These are phyloP conservation scores for Euphorbia pulcherrima DNA, from an alignment of 345 rosid species.

Conservation along the genomic window DNA sequence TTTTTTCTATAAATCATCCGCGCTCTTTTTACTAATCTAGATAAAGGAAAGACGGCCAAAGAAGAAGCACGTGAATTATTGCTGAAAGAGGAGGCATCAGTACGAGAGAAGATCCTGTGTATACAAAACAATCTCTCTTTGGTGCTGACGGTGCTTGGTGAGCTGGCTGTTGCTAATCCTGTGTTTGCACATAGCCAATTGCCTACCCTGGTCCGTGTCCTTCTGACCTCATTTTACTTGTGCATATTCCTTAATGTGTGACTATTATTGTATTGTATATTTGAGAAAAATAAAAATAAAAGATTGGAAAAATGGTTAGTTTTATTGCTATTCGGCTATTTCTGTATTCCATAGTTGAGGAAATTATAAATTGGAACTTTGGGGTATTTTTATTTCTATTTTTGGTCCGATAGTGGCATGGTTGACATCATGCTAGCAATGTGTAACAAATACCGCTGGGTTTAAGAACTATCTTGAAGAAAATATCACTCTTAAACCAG, in stretches of 20 bases:
- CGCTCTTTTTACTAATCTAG: constrained; percentile 35
- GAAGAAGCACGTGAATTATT: constrained; percentile 90
- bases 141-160: constrained; percentile 81
- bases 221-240: background rate
- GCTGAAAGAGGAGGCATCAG: constrained; percentile 83
- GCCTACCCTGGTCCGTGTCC: constrained; percentile 72
- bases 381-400: background rate
- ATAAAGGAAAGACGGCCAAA: constrained; percentile 85
- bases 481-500: background rate
- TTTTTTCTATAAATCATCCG: constrained; percentile 7
- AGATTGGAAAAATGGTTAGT: background rate
- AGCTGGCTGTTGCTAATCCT: constrained; percentile 82
- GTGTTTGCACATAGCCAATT: constrained; percentile 92
- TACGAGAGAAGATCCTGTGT: constrained; percentile 57
- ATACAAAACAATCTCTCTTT: constrained; percentile 64
- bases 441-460: background rate
- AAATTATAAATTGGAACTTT: background rate
- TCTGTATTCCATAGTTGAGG: background rate
- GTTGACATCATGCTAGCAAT: background rate
- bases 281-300: background rate
- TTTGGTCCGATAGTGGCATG: no score
- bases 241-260: background rate
- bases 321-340: background rate
- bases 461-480: background rate
- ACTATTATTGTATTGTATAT: background rate